These are phyloP conservation scores for Hibiscus trionum DNA, from an alignment of 345 rosid genomes.

Conservation along the genomic window DNA sequence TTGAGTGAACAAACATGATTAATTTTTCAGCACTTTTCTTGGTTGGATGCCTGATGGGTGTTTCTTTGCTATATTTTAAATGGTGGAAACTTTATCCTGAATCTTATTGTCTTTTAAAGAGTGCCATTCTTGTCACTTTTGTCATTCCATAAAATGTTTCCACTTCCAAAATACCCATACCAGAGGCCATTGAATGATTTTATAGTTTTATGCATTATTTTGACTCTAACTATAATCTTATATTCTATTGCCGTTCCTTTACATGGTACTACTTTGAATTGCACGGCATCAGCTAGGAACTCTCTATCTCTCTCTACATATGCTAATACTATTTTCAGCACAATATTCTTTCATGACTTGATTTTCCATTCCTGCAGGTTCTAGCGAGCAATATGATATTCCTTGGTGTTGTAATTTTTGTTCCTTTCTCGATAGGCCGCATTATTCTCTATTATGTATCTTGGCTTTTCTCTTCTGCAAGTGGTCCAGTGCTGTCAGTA, in stretches of 20 bases:
- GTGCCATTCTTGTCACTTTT: background rate
- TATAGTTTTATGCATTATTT: background rate
- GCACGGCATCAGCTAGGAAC: background rate
- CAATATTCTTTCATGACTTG: background rate
- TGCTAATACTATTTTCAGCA: background rate
- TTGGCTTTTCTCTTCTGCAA: conserved; percentile 83
- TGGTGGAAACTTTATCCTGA: background rate
- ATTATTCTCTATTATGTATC: conserved; percentile 55
- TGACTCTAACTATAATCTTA: background rate
- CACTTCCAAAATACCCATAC: background rate
- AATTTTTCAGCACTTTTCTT: background rate
- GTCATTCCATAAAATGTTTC: background rate
- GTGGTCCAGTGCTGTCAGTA: conserved; percentile 55
- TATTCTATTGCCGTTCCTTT: background rate
- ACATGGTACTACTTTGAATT: background rate
- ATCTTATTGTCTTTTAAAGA: background rate
- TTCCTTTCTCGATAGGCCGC: conserved; percentile 92
- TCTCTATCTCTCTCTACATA: background rate
- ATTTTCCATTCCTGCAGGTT: conserved; percentile 46
- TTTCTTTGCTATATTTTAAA: background rate
- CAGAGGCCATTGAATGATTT: background rate
- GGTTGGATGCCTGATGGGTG: background rate
- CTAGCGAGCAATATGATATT: conserved; percentile 97
- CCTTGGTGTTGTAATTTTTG: conserved; percentile 90
- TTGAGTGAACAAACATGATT: background rate